A percentile compares a stretch with the other conserved stretches of the same genome.
Conservation (phyloP, 2,329 filamentous ascomycete genomes). For the Alternaria panax region DNA sequence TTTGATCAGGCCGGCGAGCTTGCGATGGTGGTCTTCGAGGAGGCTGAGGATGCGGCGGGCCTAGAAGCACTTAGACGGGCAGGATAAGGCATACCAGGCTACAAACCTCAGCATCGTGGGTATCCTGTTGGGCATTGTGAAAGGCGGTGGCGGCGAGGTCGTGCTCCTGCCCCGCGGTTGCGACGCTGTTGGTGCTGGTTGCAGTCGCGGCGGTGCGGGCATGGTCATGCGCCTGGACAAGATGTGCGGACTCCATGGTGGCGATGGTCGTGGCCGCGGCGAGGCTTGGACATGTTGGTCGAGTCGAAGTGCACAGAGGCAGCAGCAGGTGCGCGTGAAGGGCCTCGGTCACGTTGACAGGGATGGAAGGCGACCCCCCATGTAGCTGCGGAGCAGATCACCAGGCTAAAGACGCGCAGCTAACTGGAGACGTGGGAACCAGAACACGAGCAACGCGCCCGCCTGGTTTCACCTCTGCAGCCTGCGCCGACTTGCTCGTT, state of each 20-base stretch:
- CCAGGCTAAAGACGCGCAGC: conserved; percentile 11
- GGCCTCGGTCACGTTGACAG: conserved; percentile 1
- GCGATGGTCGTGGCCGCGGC: conserved; percentile 44
- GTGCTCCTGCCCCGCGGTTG: conserved; percentile 86
- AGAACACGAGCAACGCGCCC: conserved; percentile 1
- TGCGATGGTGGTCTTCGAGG: conserved; percentile 86
- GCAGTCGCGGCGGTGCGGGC: conserved; percentile 83
- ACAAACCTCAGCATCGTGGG: conserved; percentile 65
- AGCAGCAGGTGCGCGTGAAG: conserved; percentile 6
- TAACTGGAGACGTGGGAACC: conserved; percentile 7
- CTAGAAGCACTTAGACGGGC: conserved; percentile 50
- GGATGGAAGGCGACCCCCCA: conserved; percentile 13
- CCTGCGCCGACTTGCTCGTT: conserved; percentile 3
- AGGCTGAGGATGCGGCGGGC: conserved; percentile 84
- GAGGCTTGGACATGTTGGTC: conserved; percentile 13
- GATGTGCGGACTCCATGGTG: conserved; percentile 72
- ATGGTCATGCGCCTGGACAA: conserved; percentile 85
- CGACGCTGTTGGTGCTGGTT: conserved; percentile 71
- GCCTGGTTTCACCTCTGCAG: conserved; percentile 14
- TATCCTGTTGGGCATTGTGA: conserved; percentile 78
- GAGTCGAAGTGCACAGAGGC: background rate
- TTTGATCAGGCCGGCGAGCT: conserved; percentile 81
- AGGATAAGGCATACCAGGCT: conserved; percentile 24
- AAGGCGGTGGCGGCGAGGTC: conserved; percentile 88
- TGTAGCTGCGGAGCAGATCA: conserved; percentile 11